Conservation (phyloP, 192 early-diverging fungal genomes). For the Mortierella claussenii region DNA sequence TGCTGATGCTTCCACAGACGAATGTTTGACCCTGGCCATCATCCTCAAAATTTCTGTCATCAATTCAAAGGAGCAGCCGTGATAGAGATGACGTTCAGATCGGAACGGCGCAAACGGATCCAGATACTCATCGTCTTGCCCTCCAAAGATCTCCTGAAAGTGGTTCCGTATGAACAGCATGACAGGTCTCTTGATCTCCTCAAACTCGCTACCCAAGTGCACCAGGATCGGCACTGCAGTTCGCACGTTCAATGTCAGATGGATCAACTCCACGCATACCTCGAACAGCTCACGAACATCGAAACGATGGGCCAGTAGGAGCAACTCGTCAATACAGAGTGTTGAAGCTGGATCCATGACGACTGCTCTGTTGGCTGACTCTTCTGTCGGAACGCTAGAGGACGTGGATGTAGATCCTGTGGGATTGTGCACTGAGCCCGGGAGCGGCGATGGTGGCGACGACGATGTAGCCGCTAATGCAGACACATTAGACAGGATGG, state of each 20-base stretch:
- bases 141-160: slow-evolving; percentile 1
- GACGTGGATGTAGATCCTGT: no score
- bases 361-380: no score
- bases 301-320: background rate
- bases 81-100: background rate
- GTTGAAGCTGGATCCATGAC: background rate
- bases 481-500: background rate
- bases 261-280: background rate
- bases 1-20: background rate
- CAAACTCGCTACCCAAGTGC: background rate
- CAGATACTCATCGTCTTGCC: background rate
- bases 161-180: slow-evolving; percentile 1
- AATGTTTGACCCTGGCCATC: background rate
- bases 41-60: background rate
- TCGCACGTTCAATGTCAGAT: background rate
- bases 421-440: background rate
- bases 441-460: background rate
- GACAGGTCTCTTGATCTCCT: background rate
- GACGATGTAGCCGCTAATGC: background rate
- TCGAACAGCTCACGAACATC: background rate
- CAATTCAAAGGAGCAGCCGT: background rate
- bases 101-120: background rate
- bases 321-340: background rate
- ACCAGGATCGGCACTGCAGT: background rate
- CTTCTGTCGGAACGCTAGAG: no score